Conservation (phyloP, 2,329 filamentous ascomycete genomes). For the Uncinocarpus reesii region DNA sequence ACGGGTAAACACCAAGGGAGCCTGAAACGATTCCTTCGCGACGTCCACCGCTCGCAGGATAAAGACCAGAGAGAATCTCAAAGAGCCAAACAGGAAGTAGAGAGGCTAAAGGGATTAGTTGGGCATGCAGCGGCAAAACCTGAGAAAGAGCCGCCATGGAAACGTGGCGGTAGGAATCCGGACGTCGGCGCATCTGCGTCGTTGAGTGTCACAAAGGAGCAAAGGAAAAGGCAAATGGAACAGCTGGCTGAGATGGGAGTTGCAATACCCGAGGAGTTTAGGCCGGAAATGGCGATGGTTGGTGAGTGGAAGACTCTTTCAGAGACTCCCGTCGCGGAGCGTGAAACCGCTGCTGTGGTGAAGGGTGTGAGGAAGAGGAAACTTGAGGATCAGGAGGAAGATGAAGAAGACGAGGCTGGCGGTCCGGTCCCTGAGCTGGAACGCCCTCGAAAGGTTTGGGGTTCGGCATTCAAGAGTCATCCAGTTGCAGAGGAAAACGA, state of each 20-base stretch:
- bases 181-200: constrained; percentile 16
- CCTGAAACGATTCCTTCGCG: constrained; percentile 79
- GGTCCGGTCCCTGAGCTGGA: constrained; percentile 21
- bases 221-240: constrained; percentile 72
- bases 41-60: constrained; percentile 77
- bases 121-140: constrained; percentile 29
- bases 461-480: constrained; percentile 32
- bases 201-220: constrained; percentile 46
- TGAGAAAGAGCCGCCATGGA: constrained; percentile 22
- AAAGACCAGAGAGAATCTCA: constrained; percentile 71
- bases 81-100: constrained; percentile 71
- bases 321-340: constrained; percentile 30
- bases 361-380: constrained; percentile 40
- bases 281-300: constrained; percentile 72
- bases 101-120: constrained; percentile 70
- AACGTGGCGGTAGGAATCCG: constrained; percentile 22
- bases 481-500: constrained; percentile 28
- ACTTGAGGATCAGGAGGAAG: constrained; percentile 35
- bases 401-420: constrained; percentile 32
- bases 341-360: constrained; percentile 34
- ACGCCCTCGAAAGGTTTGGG: constrained; percentile 34
- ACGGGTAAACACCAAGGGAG: constrained; percentile 74
- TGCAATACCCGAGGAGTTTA: constrained; percentile 65
- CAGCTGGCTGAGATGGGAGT: constrained; percentile 84
- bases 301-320: constrained; percentile 75